Evolutionary conservation across 1,139 yeast genomes (phyloP), one percentile per base, ranked within the genome.

Genomic region (Kodamaea ohmeri): DNA sequence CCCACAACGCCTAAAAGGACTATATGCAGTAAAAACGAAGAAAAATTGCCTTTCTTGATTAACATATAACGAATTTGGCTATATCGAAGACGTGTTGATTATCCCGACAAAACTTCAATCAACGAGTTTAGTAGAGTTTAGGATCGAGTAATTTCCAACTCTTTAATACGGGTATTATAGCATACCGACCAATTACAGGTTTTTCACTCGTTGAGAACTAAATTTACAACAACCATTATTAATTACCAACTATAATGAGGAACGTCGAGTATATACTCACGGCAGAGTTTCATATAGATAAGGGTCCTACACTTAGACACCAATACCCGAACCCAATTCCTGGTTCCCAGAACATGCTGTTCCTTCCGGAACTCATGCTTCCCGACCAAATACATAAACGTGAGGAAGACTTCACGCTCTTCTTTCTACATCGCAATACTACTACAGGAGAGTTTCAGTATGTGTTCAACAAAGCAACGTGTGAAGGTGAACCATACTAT

Each of bases 301-400:
- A 75, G 48, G 84, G 84, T 0, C 73, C 80, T 1, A 60, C 69
- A 7, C 54, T 78, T 18, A 56, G 67, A 34, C 72, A 71, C 46
- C 81, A 75, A 47, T 61, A 66, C 37, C 83, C 84, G 1, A 40
- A 52, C 24, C 62, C 62, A 16, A 55, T 76, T 12, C 76, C 77
- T 2, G 79, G 80, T 9, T 43, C 61, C 20, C 43, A 50, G 13
- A 68, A 71, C 43, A 53, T 73, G 36, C 52, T 58, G 25, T 61
- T 67, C 39, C 50, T 72, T 28, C 73, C 80, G n/a, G 85, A 80
- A 52, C 63, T 80, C 35, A 76, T 80, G 80, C 60, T 80, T 30
- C 86, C 86, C 0, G 75, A 74, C 43, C 83, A 78, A 52, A 75
- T 77, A 34, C 85, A 80, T 52, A 73, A 71, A 40, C 56, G 85